phyloP scores from a whole-genome alignment of 257 asterid species.

The Apocynum venetum region DNA sequence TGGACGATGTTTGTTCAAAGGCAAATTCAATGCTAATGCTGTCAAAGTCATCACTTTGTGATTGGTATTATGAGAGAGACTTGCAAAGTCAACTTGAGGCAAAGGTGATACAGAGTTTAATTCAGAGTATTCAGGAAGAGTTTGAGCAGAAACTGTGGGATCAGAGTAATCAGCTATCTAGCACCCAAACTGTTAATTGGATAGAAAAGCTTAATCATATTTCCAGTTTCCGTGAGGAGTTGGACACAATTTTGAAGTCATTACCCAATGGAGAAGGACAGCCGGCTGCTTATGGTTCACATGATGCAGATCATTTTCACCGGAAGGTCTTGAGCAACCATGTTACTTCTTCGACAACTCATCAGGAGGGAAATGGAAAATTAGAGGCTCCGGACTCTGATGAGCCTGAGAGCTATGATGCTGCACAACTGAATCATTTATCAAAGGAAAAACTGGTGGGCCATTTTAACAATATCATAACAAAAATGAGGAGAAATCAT shows the following conservation, averaged over 20 bases:
- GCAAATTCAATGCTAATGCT: conserved; percentile 33
- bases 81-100: conserved; percentile 45
- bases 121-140: conserved; percentile 40
- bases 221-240: conserved; percentile 44
- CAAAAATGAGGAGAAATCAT: conserved; percentile 68
- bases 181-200: conserved; percentile 36
- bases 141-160: conserved; percentile 40
- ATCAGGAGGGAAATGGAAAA: conserved; percentile 51
- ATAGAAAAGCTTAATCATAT: conserved; percentile 56
- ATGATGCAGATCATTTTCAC: conserved; percentile 52
- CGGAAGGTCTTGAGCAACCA: conserved; percentile 40
- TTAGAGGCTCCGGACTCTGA: conserved; percentile 39
- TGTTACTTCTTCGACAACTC: conserved; percentile 25
- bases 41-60: conserved; percentile 37
- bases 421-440: conserved; percentile 56
- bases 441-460: conserved; percentile 45
- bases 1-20: conserved; percentile 38
- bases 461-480: conserved; percentile 52
- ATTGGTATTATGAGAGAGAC: conserved; percentile 39
- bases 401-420: conserved; percentile 53
- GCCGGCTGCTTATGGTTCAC: conserved; percentile 53
- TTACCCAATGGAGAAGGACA: conserved; percentile 50
- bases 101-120: conserved; percentile 43
- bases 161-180: conserved; percentile 35
- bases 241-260: conserved; percentile 58